These are phyloP conservation scores for Nematodospora anomalae DNA, from an alignment of 1,139 yeast species.

Conservation along the genomic window DNA sequence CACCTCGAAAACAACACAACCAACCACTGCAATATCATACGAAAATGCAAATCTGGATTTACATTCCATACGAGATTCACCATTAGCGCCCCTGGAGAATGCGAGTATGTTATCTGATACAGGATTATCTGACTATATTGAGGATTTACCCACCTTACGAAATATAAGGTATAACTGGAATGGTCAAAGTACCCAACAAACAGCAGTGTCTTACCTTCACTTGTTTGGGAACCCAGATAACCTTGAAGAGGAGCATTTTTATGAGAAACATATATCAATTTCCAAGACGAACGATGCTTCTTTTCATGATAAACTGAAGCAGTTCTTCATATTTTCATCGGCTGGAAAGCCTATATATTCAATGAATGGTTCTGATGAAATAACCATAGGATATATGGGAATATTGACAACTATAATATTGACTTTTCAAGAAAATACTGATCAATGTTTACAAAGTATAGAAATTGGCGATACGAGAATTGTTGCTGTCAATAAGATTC, in stretches of 20 bases:
- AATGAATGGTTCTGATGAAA: slow-evolving; percentile 71
- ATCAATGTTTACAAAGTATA: slow-evolving; percentile 31
- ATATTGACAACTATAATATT: slow-evolving; percentile 67
- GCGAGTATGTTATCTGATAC: slow-evolving; percentile 9
- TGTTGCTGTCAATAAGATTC: slow-evolving; percentile 62
- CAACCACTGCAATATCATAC: slow-evolving; percentile 14
- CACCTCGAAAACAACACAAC: slow-evolving; percentile 5
- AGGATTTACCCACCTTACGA: slow-evolving; percentile 8
- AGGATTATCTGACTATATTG: slow-evolving; percentile 9
- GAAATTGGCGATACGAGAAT: slow-evolving; percentile 42
- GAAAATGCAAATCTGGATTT: slow-evolving; percentile 14
- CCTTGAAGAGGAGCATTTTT: slow-evolving; percentile 17
- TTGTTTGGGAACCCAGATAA: slow-evolving; percentile 7
- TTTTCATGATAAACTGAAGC: slow-evolving; percentile 55
- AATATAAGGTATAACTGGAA: slow-evolving; percentile 1
- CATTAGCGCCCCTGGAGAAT: slow-evolving; percentile 7
- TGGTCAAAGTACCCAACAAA: slow-evolving; percentile 3
- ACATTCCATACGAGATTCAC: slow-evolving; percentile 10
- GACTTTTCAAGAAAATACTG: slow-evolving; percentile 50
- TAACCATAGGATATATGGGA: slow-evolving; percentile 74
- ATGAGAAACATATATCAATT: slow-evolving; percentile 17
- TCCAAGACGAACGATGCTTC: slow-evolving; percentile 25
- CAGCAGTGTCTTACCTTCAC: slow-evolving; percentile 8
- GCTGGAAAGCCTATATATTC: slow-evolving; percentile 95
- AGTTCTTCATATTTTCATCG: slow-evolving; percentile 77